phyloP scores from a whole-genome alignment of 768 basidiomycete genomes.

The Termitomyces sp. region DNA sequence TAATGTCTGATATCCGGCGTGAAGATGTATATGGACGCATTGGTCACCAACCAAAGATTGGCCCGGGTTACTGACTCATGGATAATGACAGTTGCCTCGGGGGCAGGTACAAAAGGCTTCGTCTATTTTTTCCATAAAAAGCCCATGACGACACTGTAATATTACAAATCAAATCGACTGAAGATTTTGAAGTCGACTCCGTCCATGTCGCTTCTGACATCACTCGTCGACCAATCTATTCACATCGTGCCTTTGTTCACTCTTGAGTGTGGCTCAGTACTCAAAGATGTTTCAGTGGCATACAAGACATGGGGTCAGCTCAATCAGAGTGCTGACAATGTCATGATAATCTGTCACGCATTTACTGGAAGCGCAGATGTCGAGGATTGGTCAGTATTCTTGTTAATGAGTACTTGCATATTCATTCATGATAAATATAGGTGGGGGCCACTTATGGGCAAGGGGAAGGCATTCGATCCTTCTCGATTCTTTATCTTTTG shows the following conservation, averaged over 20 bases:
- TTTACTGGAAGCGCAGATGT: conserved; percentile 97
- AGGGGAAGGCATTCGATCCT: conserved; percentile 86
- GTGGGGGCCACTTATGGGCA: conserved; percentile 97
- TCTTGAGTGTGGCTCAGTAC: conserved; percentile 71
- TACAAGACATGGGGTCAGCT: conserved; percentile 97
- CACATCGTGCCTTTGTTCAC: conserved; percentile 66
- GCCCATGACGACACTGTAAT: no score
- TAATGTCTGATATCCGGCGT: no score
- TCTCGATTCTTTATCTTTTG: conserved; percentile 73
- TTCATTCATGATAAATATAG: conserved; percentile 30
- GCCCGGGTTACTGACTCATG: no score
- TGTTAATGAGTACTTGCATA: not conserved
- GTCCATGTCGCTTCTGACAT: conserved; percentile 10
- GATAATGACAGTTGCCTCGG: no score
- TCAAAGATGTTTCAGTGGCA: conserved; percentile 81
- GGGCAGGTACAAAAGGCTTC: no score
- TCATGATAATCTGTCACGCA: conserved; percentile 97
- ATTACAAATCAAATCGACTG: no score
- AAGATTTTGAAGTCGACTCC: no score
- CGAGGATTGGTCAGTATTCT: conserved; percentile 80
- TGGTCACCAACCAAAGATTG: no score
- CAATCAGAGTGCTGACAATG: conserved; percentile 76
- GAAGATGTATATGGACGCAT: no score
- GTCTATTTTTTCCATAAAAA: no score
- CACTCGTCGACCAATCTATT: conserved; percentile 37